These are phyloP conservation scores for Gaertneriomyces semiglobifer DNA, from an alignment of 192 early-diverging fungal genomes.

Conservation along the genomic window DNA sequence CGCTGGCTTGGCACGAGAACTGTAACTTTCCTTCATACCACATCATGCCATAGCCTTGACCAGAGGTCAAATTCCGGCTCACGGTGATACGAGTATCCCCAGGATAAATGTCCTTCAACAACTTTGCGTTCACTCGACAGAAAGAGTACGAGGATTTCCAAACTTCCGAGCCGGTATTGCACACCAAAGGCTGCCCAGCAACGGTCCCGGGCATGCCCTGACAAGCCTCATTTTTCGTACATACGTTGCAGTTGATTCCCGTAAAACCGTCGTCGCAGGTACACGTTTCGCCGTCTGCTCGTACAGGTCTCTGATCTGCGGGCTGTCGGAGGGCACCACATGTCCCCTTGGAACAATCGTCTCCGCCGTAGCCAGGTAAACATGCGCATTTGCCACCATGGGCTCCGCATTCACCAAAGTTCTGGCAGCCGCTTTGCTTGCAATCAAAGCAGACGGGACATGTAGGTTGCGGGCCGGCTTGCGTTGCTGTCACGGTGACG, in stretches of 20 bases:
- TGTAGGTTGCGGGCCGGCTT: background rate
- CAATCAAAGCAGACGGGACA: conserved; percentile 43
- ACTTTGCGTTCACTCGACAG: conserved; percentile 44
- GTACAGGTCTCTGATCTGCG: conserved; percentile 5
- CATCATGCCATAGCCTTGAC: conserved; percentile 32
- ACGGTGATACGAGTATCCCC: conserved; percentile 38
- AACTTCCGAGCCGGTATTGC: conserved; percentile 48
- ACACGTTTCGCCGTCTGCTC: conserved; percentile 22
- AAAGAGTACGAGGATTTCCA: conserved; percentile 38
- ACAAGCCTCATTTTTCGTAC: conserved; percentile 45
- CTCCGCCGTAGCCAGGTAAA: conserved; percentile 40
- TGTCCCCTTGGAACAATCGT: conserved; percentile 32
- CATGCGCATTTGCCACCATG: conserved; percentile 30
- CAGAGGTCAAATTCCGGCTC: conserved; percentile 30
- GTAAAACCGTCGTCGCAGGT: conserved; percentile 56
- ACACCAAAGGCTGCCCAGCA: conserved; percentile 40
- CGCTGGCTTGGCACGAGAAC: conserved; percentile 46
- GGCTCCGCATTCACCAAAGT: conserved; percentile 38
- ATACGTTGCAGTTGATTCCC: conserved; percentile 55
- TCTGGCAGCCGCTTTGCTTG: conserved; percentile 37
- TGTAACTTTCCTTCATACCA: conserved; percentile 51
- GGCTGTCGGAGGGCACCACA: conserved; percentile 29
- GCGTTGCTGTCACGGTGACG: conserved; percentile 25
- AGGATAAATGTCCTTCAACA: conserved; percentile 43
- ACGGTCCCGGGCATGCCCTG: conserved; percentile 26